These are phyloP conservation scores for Straminergon stramineum DNA, from an alignment of 225 moss, liverwort and hornwort species.

Conservation along the genomic window DNA sequence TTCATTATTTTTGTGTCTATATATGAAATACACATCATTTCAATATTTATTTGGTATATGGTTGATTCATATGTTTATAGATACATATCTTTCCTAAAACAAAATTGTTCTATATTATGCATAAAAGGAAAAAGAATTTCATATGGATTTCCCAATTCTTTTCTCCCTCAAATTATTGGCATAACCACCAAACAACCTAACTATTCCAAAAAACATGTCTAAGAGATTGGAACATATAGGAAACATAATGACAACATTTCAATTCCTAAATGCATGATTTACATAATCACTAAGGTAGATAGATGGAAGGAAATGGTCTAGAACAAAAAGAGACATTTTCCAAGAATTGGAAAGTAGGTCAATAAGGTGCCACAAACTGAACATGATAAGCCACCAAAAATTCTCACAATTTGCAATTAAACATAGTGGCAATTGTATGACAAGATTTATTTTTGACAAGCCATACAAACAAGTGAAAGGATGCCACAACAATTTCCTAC, in stretches of 20 bases:
- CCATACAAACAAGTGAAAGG: not conserved
- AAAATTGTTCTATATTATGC: not conserved
- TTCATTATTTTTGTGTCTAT: not conserved
- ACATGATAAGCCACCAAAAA: not conserved
- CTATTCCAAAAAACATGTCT: not conserved
- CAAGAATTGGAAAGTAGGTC: not conserved
- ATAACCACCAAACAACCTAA: not conserved
- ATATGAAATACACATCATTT: not conserved
- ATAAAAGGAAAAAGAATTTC: not conserved
- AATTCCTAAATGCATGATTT: not conserved
- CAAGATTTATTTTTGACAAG: not conserved
- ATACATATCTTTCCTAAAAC: not conserved
- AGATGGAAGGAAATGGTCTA: not conserved
- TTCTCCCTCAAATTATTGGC: not conserved
- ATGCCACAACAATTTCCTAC: not conserved
- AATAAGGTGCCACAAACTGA: not conserved
- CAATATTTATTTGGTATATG: not conserved
- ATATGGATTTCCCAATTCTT: not conserved
- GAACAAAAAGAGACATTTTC: not conserved
- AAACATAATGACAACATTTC: rapidly evolving
- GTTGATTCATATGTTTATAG: not conserved
- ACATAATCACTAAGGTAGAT: not conserved
- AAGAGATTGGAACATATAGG: not conserved
- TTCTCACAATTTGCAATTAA: not conserved
- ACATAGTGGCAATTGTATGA: not conserved